Percentiles rank a stretch among this genome's conserved stretches.
These are phyloP conservation scores for Ophiostoma montium DNA, from an alignment of 2,329 filamentous ascomycete species.

Conservation along the genomic window DNA sequence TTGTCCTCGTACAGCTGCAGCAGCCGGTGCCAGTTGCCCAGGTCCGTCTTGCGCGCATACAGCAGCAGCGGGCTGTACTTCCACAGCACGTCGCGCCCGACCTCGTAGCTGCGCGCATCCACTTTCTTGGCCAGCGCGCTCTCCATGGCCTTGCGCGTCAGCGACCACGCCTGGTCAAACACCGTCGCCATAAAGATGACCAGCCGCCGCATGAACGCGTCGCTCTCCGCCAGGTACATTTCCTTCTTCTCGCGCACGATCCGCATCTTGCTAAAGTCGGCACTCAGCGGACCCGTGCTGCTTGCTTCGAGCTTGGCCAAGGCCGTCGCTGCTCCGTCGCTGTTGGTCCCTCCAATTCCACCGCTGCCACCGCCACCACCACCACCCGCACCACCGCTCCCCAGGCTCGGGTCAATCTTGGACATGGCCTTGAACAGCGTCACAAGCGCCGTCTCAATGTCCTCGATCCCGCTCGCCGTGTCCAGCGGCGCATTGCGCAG, in stretches of 20 bases:
- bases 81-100: conserved; percentile 64
- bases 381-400: conserved; percentile 24
- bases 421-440: conserved; percentile 83
- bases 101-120: conserved; percentile 55
- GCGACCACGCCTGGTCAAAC: conserved; percentile 61
- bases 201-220: conserved; percentile 62
- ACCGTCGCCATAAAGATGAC: conserved; percentile 70
- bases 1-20: conserved; percentile 70
- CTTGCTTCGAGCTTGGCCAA: conserved; percentile 21
- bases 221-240: conserved; percentile 65
- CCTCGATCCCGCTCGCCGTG: conserved; percentile 52
- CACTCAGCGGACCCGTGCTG: conserved; percentile 23
- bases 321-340: conserved; percentile 21
- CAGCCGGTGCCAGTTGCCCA: conserved; percentile 65
- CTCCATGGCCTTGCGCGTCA: conserved; percentile 51
- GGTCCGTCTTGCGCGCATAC: conserved; percentile 75
- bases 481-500: conserved; percentile 62
- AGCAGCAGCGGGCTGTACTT: conserved; percentile 77
- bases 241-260: conserved; percentile 91
- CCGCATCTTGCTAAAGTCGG: conserved; percentile 76
- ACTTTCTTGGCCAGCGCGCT: conserved; percentile 50
- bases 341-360: background rate
- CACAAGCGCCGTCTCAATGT: conserved; percentile 64
- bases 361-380: conserved; percentile 19
- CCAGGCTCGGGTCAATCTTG: conserved; percentile 77